Conservation (phyloP, 352 stramenopile genomes). For the Globisporangium abappressorium region DNA sequence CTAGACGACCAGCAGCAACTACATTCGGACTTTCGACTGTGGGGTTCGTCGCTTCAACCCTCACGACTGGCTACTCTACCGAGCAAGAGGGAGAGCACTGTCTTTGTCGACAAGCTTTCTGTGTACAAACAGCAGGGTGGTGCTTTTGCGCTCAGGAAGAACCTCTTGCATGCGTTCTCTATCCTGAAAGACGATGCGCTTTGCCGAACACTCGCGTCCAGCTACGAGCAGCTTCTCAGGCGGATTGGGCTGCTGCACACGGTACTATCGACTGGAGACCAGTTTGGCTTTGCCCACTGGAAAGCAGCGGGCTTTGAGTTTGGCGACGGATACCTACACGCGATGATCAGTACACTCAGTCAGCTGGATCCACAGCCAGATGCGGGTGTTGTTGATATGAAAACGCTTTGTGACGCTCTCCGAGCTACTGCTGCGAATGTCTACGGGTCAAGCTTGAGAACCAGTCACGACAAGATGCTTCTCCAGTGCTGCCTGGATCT, state of each 20-base stretch:
- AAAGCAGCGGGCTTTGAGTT: constrained; percentile 4
- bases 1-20: constrained; percentile 23
- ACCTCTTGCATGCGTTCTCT: constrained; percentile 25
- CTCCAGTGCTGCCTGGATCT: constrained; percentile 28
- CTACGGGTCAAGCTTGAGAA: constrained; percentile 26
- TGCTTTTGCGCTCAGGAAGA: constrained; percentile 21
- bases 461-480: constrained; percentile 22
- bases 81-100: not conserved
- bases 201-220: constrained; percentile 10
- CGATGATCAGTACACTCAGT: constrained; percentile 2
- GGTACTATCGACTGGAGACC: constrained; percentile 13
- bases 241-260: constrained; percentile 25
- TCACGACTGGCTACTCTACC: no score
- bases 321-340: constrained; percentile 12
- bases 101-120: not conserved
- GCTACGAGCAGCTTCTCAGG: constrained; percentile 20
- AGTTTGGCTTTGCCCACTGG: constrained; percentile 19
- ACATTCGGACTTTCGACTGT: constrained; percentile 67
- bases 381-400: constrained; percentile 3
- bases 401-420: constrained; percentile 1
- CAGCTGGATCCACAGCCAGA: not conserved
- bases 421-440: constrained; percentile 24
- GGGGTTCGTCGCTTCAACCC: constrained; percentile 30
- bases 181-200: constrained; percentile 22
- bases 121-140: constrained; percentile 18